Conservation (phyloP, 176 grass and related monocot genomes). For the Triticum dicoccoides region DNA sequence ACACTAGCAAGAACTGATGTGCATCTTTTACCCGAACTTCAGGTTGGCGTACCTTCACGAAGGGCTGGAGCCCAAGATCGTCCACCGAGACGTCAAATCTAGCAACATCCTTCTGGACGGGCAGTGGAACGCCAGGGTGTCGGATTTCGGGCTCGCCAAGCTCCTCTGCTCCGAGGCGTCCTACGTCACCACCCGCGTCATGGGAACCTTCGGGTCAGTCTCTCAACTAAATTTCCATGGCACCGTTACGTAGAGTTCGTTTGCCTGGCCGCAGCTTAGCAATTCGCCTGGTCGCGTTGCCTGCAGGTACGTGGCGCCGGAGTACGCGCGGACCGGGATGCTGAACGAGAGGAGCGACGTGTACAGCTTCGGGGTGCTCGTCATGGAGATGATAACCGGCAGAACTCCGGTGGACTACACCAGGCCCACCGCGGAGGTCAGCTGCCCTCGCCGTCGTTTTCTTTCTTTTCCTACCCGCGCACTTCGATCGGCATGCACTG, state of each 20-base stretch:
- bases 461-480: background rate
- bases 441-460: background rate
- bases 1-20: background rate
- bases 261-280: background rate
- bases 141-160: constrained; percentile 93
- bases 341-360: constrained; percentile 93
- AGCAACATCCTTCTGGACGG: constrained; percentile 91
- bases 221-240: background rate
- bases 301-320: constrained; percentile 82
- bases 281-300: background rate
- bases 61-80: constrained; percentile 90
- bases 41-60: constrained; percentile 96
- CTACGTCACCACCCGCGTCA: constrained; percentile 77
- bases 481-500: no score
- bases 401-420: constrained; percentile 93
- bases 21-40: constrained; percentile 16
- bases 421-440: constrained; percentile 62
- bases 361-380: constrained; percentile 90
- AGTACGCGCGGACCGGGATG: constrained; percentile 90
- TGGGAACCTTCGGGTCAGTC: constrained; percentile 92
- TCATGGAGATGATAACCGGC: constrained; percentile 85
- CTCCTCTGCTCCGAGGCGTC: constrained; percentile 69
- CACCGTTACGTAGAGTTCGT: no score
- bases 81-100: constrained; percentile 91
- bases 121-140: constrained; percentile 85